Base-by-base conservation (phyloP, 805 yeast species). In the Metschnikowia colocasiae region DNA sequence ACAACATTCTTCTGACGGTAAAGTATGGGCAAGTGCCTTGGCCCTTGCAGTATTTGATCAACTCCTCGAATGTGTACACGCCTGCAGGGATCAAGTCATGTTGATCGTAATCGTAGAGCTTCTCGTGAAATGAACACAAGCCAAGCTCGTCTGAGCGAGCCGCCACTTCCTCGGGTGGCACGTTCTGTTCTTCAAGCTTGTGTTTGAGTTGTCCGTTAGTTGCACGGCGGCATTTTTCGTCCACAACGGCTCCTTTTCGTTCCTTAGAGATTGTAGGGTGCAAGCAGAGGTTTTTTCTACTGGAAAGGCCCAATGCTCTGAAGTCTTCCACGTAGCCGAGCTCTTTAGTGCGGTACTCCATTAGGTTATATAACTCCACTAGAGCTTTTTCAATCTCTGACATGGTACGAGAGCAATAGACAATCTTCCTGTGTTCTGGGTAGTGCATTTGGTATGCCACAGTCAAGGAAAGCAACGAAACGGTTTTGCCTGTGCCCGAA, bases 341-440 rank as follows among this genome's bases (percentile, higher is more conserved):
- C 60, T 88, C 96, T 41, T 81, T 75, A 2, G 90, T 68, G 55
- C 99, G 77, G 62, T 78, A 94, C 46, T 81, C 87, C 98, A 94
- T 94, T 58, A 94, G 74, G 47, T 80, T 82, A 52, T 87, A 83
- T 72, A 94, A 74, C 71, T 94, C 99, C 6, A 92, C 88, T 61
- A 94, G 71, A 0, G 99, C 97, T 68, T 94, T 94, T 69, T 94
- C 99, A 63, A 94, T 94, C 70, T 94, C 99, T 9, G 97, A 88
- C 98, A 94, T 94, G 29, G 99, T 94, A 77, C 99, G 98, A 4
- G 99, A 94, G 67, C 99, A 94, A 68, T 94, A 94, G 6, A 94
- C 88, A 55, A 94, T 83, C 74, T 92, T 94, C 15, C 96, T 71
- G 61, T 89, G 96, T 60, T 92, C 97, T 8, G 97, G 95, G 63